Evolutionary conservation across 108 stramenopile genomes (phyloP).

Genomic region (Poteriospumella lacustris): DNA sequence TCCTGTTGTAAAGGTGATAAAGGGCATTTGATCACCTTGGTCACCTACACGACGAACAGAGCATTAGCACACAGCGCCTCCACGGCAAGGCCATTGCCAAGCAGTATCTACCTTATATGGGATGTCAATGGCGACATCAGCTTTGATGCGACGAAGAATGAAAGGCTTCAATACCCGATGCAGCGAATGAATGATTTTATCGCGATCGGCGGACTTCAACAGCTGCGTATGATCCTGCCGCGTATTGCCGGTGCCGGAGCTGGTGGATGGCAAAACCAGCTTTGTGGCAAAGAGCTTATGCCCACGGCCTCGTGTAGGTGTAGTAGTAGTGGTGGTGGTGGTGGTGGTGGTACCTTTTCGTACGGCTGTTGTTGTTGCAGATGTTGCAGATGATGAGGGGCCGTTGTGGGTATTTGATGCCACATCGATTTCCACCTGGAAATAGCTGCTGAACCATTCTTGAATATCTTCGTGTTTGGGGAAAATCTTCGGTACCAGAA

Average conservation of each 20-base stretch:
- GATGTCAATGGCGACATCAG: background rate
- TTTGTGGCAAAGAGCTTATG: too few relatives aligned
- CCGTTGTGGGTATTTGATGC: background rate
- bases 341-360: too few relatives aligned
- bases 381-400: background rate
- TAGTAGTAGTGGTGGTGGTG: too few relatives aligned
- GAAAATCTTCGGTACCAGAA: background rate
- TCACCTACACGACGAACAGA: too few relatives aligned
- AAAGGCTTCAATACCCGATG: constrained; percentile 21
- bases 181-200: background rate
- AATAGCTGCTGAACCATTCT: constrained; percentile 42
- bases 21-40: background rate
- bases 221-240: background rate
- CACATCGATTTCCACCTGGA: constrained; percentile 49
- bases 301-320: too few relatives aligned
- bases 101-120: background rate
- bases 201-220: background rate
- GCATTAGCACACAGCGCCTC: too few relatives aligned
- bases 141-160: background rate
- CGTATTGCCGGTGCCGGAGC: background rate
- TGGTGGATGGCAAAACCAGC: background rate
- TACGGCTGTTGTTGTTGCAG: background rate
- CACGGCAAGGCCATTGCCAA: too few relatives aligned
- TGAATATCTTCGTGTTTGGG: constrained; percentile 30
- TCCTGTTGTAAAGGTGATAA: background rate